phyloP scores from a whole-genome alignment of 345 rosid genomes.

The Conringia planisiliqua region DNA sequence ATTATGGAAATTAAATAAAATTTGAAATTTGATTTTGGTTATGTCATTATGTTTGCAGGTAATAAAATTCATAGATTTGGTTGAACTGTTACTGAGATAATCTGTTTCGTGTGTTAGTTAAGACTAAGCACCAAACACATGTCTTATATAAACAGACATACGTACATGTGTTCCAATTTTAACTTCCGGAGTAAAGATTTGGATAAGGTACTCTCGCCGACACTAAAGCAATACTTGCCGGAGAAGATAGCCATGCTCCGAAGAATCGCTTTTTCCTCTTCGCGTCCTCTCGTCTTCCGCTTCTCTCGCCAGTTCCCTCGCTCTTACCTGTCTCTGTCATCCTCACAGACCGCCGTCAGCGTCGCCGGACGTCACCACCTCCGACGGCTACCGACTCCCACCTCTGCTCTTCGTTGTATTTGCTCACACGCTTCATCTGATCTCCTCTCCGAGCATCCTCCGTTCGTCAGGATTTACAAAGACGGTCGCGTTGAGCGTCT shows the following conservation, averaged over 20 bases:
- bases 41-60: background rate
- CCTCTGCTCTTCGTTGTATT: slow-evolving; percentile 22
- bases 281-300: slow-evolving; percentile 40
- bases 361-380: slow-evolving; percentile 29
- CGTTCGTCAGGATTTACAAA: slow-evolving; percentile 36
- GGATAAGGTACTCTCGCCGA: background rate
- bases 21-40: background rate
- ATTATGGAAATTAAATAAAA: background rate
- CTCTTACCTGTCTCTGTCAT: slow-evolving; percentile 9
- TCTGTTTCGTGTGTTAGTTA: too few relatives aligned
- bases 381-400: background rate
- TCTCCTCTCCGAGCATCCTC: slow-evolving; percentile 28
- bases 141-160: background rate
- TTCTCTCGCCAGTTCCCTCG: slow-evolving; percentile 13
- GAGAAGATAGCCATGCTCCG: slow-evolving; percentile 39
- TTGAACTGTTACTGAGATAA: too few relatives aligned
- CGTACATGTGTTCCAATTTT: background rate
- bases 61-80: background rate
- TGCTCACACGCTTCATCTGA: slow-evolving; percentile 20
- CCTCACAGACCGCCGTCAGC: slow-evolving; percentile 9
- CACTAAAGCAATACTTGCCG: background rate
- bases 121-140: background rate
- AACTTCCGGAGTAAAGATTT: background rate
- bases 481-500: slow-evolving; percentile 50
- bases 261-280: slow-evolving; percentile 38